Base-by-base conservation (phyloP, 345 rosid species). In the Salix brachista region DNA sequence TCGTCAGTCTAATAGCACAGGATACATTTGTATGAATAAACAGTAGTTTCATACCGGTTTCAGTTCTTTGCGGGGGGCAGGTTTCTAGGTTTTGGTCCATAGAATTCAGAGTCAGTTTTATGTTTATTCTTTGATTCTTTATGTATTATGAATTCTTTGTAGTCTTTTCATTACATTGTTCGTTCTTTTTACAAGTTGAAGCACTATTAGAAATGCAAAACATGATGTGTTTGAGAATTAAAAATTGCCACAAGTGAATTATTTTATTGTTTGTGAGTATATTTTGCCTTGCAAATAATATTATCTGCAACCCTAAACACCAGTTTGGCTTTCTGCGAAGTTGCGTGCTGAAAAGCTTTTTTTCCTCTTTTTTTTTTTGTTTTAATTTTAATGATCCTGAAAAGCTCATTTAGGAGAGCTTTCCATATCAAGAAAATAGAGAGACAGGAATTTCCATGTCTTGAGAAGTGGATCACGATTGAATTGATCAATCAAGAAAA, bases 71-170 rank as follows among this genome's bases (percentile, higher is more conserved):
- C 77, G 77, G 66, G 77, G 66, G 44, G 54, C 80, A 74, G 71
- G 48, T 44, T 70, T 67, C 34, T 73, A 80, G 84, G 73, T 79
- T 78, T 79, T 60, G 67, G 68, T 77, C 50, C 50, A 67, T 73
- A 76, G 74, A 67, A 50, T 67, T 75, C 28, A 71, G 77, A 32
- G 78, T 82, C 82, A 72, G 52, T 76, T 70, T 69, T 73, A 41
- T 65, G 72, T 80, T 78, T 65, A 80, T 80, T 80, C 82, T 83
- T 87, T 82, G 8, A 85, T 87, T 87, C 85, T 85, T 87, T 83
- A 71, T 79, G 87, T 83, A 83, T 65, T 69, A 81, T 68, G 82
- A 79, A 83, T 71, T 81, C 82, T 48, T 73, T 76, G 44, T 50
- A 73, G 54, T 77, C 14, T 13, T 65, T 71, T 73, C 56, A 32